Evolutionary conservation across 495 filamentous ascomycete species (phyloP).

Genomic region (Annulohypoxylon stygium): DNA sequence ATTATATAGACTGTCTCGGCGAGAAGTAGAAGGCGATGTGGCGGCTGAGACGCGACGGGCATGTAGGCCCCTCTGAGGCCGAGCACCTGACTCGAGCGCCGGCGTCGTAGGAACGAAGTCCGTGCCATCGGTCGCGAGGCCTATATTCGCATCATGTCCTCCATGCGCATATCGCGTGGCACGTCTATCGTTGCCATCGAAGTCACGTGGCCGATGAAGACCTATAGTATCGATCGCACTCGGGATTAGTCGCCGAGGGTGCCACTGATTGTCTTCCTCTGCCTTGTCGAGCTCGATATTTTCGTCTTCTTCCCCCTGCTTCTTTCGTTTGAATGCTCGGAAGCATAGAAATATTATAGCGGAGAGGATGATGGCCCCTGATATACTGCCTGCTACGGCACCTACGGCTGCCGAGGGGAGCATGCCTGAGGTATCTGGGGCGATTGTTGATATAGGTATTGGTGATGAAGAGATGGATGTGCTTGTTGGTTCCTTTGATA

Average conservation of each 20-base stretch:
- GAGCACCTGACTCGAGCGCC: constrained; percentile 37
- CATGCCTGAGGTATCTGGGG: not conserved
- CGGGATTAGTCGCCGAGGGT: constrained; percentile 26
- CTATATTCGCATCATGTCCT: not conserved
- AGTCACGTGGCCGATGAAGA: not conserved
- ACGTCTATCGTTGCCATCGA: not conserved
- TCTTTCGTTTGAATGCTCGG: constrained; percentile 39
- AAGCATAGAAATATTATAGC: constrained; percentile 36
- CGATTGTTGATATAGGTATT: not conserved
- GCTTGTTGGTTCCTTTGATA: not conserved
- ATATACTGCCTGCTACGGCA: constrained; percentile 38
- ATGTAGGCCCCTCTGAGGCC: constrained; percentile 26
- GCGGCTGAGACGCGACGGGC: constrained; percentile 16
- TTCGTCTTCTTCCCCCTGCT: constrained; percentile 17
- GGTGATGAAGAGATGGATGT: not conserved
- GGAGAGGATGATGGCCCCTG: constrained; percentile 33
- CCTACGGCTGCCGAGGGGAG: constrained; percentile 29
- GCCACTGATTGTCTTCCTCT: not conserved
- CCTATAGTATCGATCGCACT: constrained; percentile 27
- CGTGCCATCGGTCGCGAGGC: constrained; percentile 6
- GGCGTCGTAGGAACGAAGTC: constrained; percentile 36
- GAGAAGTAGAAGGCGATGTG: not conserved
- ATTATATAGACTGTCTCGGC: constrained; percentile 33
- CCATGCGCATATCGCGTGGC: not conserved
- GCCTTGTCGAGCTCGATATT: constrained; percentile 10